Conservation (phyloP, 2,329 filamentous ascomycete genomes). For the Calcarisporium arbuscula region DNA sequence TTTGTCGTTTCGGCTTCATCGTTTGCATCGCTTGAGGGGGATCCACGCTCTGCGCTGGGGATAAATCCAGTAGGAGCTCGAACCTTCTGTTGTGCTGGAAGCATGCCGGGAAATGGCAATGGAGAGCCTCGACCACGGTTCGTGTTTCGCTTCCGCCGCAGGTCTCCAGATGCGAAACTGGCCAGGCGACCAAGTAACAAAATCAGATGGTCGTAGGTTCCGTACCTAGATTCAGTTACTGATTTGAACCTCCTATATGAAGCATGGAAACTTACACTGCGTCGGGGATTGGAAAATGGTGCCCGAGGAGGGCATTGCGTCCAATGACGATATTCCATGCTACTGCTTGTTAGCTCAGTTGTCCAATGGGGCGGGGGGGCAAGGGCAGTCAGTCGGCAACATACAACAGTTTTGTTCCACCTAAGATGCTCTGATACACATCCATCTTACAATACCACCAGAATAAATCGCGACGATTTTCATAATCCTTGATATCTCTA, state of each 20-base stretch:
- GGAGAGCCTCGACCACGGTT: constrained; percentile 29
- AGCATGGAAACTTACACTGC: constrained; percentile 49
- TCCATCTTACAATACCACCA: constrained; percentile 98
- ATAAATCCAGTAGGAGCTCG: constrained; percentile 49
- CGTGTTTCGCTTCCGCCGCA: constrained; percentile 68
- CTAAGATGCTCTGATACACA: constrained; percentile 81
- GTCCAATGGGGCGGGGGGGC: no score
- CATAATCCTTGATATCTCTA: constrained; percentile 70
- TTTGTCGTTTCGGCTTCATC: constrained; percentile 57
- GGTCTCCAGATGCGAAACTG: constrained; percentile 71
- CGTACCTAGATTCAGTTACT: constrained; percentile 55
- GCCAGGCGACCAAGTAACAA: constrained; percentile 74
- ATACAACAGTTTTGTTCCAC: constrained; percentile 79
- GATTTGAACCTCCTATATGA: neutral
- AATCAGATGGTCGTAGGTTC: constrained; percentile 81
- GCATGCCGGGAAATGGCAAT: constrained; percentile 48
- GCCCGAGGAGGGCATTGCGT: constrained; percentile 83
- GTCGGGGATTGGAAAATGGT: constrained; percentile 67
- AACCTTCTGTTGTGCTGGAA: constrained; percentile 45
- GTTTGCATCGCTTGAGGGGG: constrained; percentile 31
- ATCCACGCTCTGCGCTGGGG: no score
- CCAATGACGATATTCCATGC: constrained; percentile 75
- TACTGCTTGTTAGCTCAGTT: constrained; percentile 28
- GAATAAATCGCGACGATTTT: constrained; percentile 77
- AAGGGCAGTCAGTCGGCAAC: constrained; percentile 27